These are phyloP conservation scores for Reticulascus tulasneorum DNA, from an alignment of 2,329 filamentous ascomycete genomes.

Conservation along the genomic window DNA sequence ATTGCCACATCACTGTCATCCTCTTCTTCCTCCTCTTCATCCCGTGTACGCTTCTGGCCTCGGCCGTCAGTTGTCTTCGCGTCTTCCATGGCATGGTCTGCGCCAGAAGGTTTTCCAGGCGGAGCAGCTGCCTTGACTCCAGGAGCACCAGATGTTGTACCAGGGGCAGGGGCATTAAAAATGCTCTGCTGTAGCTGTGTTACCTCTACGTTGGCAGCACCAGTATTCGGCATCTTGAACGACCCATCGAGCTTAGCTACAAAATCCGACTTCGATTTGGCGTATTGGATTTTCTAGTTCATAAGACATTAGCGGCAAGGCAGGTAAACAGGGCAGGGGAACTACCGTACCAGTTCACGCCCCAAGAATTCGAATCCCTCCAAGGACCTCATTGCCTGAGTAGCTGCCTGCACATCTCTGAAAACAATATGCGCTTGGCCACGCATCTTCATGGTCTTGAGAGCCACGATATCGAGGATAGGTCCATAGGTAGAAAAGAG, in stretches of 20 bases:
- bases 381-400: constrained; percentile 85
- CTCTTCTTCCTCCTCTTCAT: constrained; percentile 62
- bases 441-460: constrained; percentile 89
- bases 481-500: constrained; percentile 92
- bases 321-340: background rate
- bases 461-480: constrained; percentile 84
- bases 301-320: constrained; percentile 1
- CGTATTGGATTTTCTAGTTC: constrained; percentile 80
- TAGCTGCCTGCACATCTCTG: constrained; percentile 84
- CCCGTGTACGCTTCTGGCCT: constrained; percentile 67
- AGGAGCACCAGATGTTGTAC: constrained; percentile 37
- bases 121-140: constrained; percentile 32
- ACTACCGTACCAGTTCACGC: constrained; percentile 75
- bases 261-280: constrained; percentile 82
- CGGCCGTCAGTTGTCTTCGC: constrained; percentile 51
- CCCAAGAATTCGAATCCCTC: constrained; percentile 86
- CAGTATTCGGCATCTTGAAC: constrained; percentile 64
- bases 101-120: constrained; percentile 45
- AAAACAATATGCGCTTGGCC: constrained; percentile 94
- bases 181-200: constrained; percentile 77
- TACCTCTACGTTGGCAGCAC: constrained; percentile 54
- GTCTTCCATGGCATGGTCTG: constrained; percentile 47
- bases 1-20: constrained; percentile 68
- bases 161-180: constrained; percentile 64
- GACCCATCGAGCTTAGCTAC: constrained; percentile 90